A percentile compares a stretch with the other conserved stretches of the same genome.
These are phyloP conservation scores for Coix lacrymajobi DNA, from an alignment of 176 grass and related monocot genomes.

Conservation along the genomic window DNA sequence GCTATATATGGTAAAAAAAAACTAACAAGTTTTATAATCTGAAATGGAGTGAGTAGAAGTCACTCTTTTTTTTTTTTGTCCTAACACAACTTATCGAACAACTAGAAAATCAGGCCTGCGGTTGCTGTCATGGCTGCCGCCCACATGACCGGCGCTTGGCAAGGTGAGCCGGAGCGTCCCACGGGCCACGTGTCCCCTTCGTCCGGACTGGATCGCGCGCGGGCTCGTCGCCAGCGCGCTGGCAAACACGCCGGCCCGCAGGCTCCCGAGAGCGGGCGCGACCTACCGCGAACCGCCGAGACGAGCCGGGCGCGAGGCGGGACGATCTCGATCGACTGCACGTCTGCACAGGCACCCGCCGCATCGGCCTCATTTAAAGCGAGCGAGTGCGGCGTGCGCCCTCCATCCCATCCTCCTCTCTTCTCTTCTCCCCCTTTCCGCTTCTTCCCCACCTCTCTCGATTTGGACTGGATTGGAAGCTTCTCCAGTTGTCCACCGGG, in stretches of 20 bases:
- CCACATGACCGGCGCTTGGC: background rate
- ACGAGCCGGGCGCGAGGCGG: background rate
- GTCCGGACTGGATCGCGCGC: too few relatives aligned
- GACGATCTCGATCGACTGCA: background rate
- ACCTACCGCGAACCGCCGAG: too few relatives aligned
- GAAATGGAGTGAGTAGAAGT: too few relatives aligned
- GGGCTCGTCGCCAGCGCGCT: too few relatives aligned
- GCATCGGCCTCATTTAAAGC: slow-evolving; percentile 1
- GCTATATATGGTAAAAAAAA: too few relatives aligned
- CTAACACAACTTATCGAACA: too few relatives aligned
- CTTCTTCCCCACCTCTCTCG: background rate
- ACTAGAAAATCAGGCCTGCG: too few relatives aligned
- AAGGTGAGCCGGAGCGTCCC: background rate
- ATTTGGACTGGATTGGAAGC: background rate
- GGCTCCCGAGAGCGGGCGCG: too few relatives aligned
- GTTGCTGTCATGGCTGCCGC: background rate
- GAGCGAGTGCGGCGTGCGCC: background rate
- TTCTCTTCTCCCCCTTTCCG: background rate
- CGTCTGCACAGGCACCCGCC: too few relatives aligned
- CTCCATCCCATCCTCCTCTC: background rate
- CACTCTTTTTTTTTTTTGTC: too few relatives aligned
- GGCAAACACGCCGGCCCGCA: background rate
- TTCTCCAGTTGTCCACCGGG: background rate
- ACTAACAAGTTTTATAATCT: too few relatives aligned
- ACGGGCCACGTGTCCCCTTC: slow-evolving; percentile 9